phyloP scores from a whole-genome alignment of 371 early-diverging fungal genomes.

The Mucor ambiguus region DNA sequence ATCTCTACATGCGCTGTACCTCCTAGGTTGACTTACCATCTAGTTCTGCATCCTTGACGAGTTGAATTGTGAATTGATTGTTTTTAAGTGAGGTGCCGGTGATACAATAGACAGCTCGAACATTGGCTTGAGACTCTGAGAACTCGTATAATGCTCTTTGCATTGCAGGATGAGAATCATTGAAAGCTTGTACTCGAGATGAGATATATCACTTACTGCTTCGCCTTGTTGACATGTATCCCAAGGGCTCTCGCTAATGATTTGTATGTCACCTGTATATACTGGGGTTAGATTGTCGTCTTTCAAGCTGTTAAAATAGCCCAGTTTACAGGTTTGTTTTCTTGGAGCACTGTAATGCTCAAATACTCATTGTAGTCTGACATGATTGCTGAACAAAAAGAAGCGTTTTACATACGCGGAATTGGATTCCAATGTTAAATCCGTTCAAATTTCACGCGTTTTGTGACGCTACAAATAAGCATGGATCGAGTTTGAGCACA shows the following conservation, averaged over 20 bases:
- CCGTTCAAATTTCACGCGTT: neutral
- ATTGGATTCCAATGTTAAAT: neutral
- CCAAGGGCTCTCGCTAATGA: conserved; percentile 18
- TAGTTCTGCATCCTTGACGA: conserved; percentile 16
- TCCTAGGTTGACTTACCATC: conserved; percentile 12
- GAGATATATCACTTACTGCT: conserved; percentile 19
- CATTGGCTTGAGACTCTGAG: neutral
- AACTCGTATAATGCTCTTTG: conserved; percentile 21
- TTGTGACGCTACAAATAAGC: neutral
- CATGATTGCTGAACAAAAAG: conserved; percentile 5
- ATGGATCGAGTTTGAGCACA: neutral
- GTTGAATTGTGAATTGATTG: conserved; percentile 16
- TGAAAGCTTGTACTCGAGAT: neutral
- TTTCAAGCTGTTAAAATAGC: neutral
- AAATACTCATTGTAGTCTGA: conserved; percentile 19
- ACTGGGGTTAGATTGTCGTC: neutral
- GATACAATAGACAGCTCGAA: conserved; percentile 18
- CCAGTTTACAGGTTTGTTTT: conserved; percentile 23
- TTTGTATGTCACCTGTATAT: conserved; percentile 25
- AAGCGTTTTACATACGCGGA: conserved; percentile 1
- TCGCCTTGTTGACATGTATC: conserved; percentile 22
- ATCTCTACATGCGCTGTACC: neutral
- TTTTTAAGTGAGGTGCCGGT: conserved; percentile 5
- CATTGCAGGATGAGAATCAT: neutral
- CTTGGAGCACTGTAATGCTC: conserved; percentile 16